Evolutionary conservation across 140 eudicot species (phyloP).

Genomic region (Bidens hawaiensis): DNA sequence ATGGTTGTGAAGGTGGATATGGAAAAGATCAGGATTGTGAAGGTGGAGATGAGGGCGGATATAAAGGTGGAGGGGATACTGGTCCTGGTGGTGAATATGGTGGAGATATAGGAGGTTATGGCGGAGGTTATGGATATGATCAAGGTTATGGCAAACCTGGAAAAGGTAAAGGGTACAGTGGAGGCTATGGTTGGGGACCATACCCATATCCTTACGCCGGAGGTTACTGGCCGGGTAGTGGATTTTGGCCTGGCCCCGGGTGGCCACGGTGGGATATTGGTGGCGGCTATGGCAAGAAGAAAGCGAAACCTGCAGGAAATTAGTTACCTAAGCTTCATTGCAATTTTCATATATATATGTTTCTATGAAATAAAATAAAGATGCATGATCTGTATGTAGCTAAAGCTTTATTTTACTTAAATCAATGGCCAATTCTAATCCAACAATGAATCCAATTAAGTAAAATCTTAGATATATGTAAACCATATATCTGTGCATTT

Average conservation of each 20-base stretch:
- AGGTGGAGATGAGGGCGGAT: not conserved
- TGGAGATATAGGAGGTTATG: constrained; percentile 1
- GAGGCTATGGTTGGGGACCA: constrained; percentile 14
- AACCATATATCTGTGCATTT: too few relatives aligned
- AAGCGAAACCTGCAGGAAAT: constrained; percentile 16
- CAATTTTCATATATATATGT: constrained; percentile 3
- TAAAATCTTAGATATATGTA: too few relatives aligned
- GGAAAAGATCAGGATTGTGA: too few relatives aligned
- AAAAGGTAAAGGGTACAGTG: not conserved
- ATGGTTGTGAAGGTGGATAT: constrained; percentile 9
- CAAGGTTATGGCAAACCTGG: constrained; percentile 9
- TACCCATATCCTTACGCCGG: constrained; percentile 26
- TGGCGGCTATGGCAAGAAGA: constrained; percentile 9
- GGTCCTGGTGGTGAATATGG: not conserved
- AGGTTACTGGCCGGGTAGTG: constrained; percentile 24
- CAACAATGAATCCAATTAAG: not conserved
- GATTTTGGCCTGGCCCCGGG: constrained; percentile 18
- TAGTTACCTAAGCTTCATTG: constrained; percentile 7
- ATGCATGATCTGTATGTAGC: not conserved
- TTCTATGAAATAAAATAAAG: constrained; percentile 1
- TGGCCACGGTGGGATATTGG: constrained; percentile 8
- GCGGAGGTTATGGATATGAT: constrained; percentile 1
- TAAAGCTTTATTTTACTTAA: not conserved
- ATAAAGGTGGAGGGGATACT: not conserved
- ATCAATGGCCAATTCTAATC: not conserved